phyloP scores from a whole-genome alignment of 768 basidiomycete species.

The Trametes gibbosa region DNA sequence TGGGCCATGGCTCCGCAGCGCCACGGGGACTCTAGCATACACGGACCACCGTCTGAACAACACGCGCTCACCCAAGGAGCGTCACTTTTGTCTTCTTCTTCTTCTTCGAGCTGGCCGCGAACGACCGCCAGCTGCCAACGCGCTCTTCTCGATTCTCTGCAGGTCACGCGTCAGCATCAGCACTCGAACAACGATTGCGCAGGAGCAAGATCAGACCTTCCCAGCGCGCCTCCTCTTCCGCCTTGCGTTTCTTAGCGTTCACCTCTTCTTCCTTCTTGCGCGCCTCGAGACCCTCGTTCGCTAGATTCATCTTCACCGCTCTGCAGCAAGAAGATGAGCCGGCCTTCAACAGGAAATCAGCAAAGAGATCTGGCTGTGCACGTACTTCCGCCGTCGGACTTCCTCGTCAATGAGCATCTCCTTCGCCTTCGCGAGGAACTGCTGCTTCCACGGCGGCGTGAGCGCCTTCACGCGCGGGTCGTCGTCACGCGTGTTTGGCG shows the following conservation, averaged over 20 bases:
- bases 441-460: slow-evolving; percentile 63
- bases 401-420: slow-evolving; percentile 90
- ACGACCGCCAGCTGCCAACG: slow-evolving; percentile 82
- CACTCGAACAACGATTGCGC: neutral
- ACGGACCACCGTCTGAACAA: neutral
- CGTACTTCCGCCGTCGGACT: slow-evolving; percentile 73
- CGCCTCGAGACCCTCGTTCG: slow-evolving; percentile 92
- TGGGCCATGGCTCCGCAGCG: neutral
- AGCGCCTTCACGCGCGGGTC: slow-evolving; percentile 54
- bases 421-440: slow-evolving; percentile 70
- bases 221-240: slow-evolving; percentile 85
- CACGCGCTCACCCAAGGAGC: slow-evolving; percentile 25
- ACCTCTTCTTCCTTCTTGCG: slow-evolving; percentile 89
- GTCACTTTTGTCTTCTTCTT: slow-evolving; percentile 74
- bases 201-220: slow-evolving; percentile 56
- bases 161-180: neutral
- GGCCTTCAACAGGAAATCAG: neutral
- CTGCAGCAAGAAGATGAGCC: slow-evolving; percentile 36
- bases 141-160: slow-evolving; percentile 64
- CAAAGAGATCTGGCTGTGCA: neutral
- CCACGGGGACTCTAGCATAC: neutral
- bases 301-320: slow-evolving; percentile 86
- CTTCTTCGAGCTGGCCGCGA: slow-evolving; percentile 67
- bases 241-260: slow-evolving; percentile 74
- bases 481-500: slow-evolving; percentile 54